These are phyloP conservation scores for Colletotrichum abscissum DNA, from an alignment of 2,329 filamentous ascomycete species.

Conservation along the genomic window DNA sequence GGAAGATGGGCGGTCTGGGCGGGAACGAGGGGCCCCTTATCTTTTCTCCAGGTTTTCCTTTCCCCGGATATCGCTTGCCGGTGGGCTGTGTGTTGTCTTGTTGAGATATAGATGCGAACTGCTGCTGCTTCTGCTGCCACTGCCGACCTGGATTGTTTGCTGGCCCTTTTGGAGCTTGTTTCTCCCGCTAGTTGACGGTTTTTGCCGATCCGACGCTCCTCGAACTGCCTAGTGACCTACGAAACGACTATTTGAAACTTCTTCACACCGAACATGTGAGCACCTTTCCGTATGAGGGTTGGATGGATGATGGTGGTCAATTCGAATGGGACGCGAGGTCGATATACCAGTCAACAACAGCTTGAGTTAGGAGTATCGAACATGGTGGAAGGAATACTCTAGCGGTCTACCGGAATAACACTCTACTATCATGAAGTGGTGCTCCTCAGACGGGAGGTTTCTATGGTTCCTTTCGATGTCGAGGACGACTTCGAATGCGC, in stretches of 20 bases:
- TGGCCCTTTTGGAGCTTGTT: too few relatives aligned
- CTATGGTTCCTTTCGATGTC: not conserved
- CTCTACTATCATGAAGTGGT: not conserved
- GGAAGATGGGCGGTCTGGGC: not conserved
- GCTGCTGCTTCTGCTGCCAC: not conserved
- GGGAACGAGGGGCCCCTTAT: conserved; percentile 4
- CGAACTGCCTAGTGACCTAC: not conserved
- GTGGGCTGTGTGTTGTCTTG: not conserved
- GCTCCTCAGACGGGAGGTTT: not conserved
- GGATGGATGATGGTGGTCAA: not conserved
- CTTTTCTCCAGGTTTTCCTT: conserved; percentile 15
- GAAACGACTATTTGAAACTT: not conserved
- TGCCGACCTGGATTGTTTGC: not conserved
- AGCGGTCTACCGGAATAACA: not conserved
- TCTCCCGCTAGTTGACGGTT: not conserved
- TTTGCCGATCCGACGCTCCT: not conserved
- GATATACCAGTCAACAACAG: not conserved
- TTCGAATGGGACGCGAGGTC: not conserved
- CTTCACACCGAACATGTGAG: not conserved
- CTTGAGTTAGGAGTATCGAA: not conserved
- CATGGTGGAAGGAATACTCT: not conserved
- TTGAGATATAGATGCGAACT: conserved; percentile 3
- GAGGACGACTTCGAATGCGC: not conserved
- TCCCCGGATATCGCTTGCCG: conserved; percentile 1
- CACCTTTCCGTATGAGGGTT: not conserved